phyloP scores from a whole-genome alignment of 1,284 basidiomycete species.

The Hypsizygus ulmarius region DNA sequence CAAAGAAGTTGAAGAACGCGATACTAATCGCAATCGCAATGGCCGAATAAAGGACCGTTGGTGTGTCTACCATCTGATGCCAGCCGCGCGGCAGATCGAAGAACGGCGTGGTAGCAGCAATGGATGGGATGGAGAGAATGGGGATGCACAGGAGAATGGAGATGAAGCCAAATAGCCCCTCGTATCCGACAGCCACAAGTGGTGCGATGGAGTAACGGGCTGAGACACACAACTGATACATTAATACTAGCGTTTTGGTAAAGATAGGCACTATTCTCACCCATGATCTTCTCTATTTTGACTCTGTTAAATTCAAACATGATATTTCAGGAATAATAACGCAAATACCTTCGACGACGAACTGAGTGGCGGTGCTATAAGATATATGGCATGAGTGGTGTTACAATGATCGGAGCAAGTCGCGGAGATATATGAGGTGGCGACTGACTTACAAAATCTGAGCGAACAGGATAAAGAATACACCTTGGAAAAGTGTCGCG shows the following conservation, averaged over 20 bases:
- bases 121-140: slow-evolving; percentile 59
- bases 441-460: slow-evolving; percentile 80
- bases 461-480: slow-evolving; percentile 93
- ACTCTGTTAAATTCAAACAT: slow-evolving; percentile 2
- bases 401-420: slow-evolving; percentile 19
- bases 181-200: slow-evolving; percentile 91
- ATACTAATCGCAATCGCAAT: slow-evolving; percentile 83
- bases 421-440: slow-evolving; percentile 18
- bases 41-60: slow-evolving; percentile 75
- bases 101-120: slow-evolving; percentile 64
- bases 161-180: slow-evolving; percentile 88
- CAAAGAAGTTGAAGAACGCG: slow-evolving; percentile 95
- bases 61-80: slow-evolving; percentile 82
- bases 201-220: slow-evolving; percentile 84
- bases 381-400: slow-evolving; percentile 20
- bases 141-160: slow-evolving; percentile 78
- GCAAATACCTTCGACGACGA: slow-evolving; percentile 91
- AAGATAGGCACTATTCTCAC: slow-evolving; percentile 26
- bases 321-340: slow-evolving; percentile 33
- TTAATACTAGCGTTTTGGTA: neutral
- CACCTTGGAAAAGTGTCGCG: slow-evolving; percentile 45
- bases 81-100: slow-evolving; percentile 92
- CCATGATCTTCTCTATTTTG: slow-evolving; percentile 78
- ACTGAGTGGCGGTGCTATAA: slow-evolving; percentile 81
- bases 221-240: slow-evolving; percentile 19